These are phyloP conservation scores for Petunia hybrid DNA, from an alignment of 305 asterid genomes.

Conservation along the genomic window DNA sequence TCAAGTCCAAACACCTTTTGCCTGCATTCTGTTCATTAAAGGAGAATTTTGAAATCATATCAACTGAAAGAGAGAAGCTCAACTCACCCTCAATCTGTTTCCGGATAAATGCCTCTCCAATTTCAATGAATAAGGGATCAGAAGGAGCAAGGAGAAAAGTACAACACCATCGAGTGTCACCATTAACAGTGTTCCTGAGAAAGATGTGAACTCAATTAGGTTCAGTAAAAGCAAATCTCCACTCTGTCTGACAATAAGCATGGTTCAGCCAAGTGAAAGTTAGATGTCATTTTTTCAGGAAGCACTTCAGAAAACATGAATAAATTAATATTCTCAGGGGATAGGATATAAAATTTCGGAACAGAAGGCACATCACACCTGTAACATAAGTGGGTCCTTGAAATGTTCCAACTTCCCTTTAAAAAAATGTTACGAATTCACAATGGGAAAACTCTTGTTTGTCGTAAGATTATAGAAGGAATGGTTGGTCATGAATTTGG, in stretches of 20 bases:
- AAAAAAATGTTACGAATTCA: neutral
- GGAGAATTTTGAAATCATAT: slow-evolving; percentile 23
- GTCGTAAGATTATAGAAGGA: slow-evolving; percentile 25
- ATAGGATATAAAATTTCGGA: slow-evolving; percentile 4
- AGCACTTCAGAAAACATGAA: slow-evolving; percentile 13
- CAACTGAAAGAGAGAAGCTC: slow-evolving; percentile 30
- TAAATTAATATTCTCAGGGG: neutral
- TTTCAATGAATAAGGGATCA: slow-evolving; percentile 82
- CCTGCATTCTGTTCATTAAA: neutral
- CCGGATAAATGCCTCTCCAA: slow-evolving; percentile 86
- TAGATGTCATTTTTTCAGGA: neutral
- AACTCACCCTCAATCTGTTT: slow-evolving; percentile 72
- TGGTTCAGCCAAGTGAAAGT: slow-evolving; percentile 21
- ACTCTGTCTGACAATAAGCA: slow-evolving; percentile 10
- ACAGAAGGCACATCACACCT: neutral
- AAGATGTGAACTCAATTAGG: slow-evolving; percentile 25
- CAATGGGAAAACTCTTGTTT: neutral
- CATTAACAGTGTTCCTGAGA: slow-evolving; percentile 87
- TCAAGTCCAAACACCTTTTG: slow-evolving; percentile 21
- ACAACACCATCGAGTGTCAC: slow-evolving; percentile 92
- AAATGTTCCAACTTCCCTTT: neutral
- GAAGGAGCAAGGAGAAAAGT: slow-evolving; percentile 95
- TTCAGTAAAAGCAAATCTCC: slow-evolving; percentile 16
- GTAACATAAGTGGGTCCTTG: slow-evolving; percentile 23
- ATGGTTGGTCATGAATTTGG: neutral